Percentiles rank a stretch among this genome's conserved stretches.
Evolutionary conservation across 352 stramenopile species (phyloP).

Genomic region (Globisporangium iwayamae): DNA sequence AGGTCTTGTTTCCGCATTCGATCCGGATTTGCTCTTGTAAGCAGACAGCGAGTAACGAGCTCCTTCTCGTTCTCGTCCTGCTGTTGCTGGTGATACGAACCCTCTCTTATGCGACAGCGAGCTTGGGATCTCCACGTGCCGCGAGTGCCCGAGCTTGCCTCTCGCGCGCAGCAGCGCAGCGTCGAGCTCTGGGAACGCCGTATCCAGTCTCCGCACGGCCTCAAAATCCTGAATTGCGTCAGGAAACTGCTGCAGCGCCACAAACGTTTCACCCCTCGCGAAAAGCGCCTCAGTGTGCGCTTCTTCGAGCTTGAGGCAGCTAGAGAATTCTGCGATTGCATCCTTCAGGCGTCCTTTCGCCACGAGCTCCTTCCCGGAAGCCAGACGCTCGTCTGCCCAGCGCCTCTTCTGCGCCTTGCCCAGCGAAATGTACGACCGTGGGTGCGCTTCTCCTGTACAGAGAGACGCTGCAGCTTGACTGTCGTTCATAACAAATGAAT

Average conservation of each 20-base stretch:
- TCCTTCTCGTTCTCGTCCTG: neutral
- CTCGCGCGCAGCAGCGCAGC: conserved; percentile 21
- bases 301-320: conserved; percentile 32
- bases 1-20: neutral
- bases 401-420: conserved; percentile 29
- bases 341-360: conserved; percentile 25
- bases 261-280: conserved; percentile 22
- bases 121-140: conserved; percentile 13
- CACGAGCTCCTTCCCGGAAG: conserved; percentile 22
- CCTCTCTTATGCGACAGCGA: neutral
- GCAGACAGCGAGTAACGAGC: neutral
- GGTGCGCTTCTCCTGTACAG: conserved; percentile 5
- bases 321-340: conserved; percentile 34
- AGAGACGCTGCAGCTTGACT: neutral
- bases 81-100: neutral
- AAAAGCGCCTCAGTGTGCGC: conserved; percentile 16
- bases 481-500: conserved; percentile 15
- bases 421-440: conserved; percentile 31
- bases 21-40: neutral
- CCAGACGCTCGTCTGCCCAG: conserved; percentile 34
- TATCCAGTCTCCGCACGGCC: conserved; percentile 18
- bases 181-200: conserved; percentile 10
- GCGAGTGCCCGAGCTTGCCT: conserved; percentile 19
- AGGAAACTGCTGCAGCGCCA: conserved; percentile 24
- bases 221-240: conserved; percentile 41